phyloP scores from a whole-genome alignment of 441 rosid genomes.

The Populus hybrid region DNA sequence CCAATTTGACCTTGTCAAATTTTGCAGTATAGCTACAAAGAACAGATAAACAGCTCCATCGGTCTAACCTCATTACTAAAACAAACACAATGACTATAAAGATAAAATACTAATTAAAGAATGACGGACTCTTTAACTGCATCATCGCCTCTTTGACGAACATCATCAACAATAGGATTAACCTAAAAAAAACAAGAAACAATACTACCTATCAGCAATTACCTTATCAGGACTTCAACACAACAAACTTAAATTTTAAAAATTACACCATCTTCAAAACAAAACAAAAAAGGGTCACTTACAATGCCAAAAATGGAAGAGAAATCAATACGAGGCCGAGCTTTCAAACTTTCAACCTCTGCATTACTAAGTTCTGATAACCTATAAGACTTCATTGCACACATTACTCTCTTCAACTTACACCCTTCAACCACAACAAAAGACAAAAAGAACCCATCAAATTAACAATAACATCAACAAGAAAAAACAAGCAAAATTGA shows the following conservation, averaged over 20 bases:
- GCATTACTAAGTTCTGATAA: conserved; percentile 57
- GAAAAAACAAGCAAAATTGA: not conserved
- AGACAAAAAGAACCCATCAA: not conserved
- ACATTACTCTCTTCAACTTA: conserved; percentile 23
- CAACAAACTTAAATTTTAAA: not conserved
- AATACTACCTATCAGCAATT: not conserved
- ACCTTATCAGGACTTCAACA: not conserved
- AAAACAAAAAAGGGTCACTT: conserved; percentile 33
- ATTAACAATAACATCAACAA: not conserved
- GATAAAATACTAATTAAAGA: not conserved
- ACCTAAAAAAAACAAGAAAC: conserved; percentile 33
- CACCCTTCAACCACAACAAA: conserved; percentile 22
- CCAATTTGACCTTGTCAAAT: conserved; percentile 74
- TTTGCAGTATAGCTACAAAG: conserved; percentile 65
- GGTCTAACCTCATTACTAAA: not conserved
- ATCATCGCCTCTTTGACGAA: conserved; percentile 69
- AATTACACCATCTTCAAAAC: not conserved
- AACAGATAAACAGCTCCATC: not conserved
- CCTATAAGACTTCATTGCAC: conserved; percentile 79
- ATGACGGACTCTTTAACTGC: conserved; percentile 72
- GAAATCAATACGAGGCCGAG: conserved; percentile 90
- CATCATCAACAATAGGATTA: conserved; percentile 75
- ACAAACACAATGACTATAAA: not conserved
- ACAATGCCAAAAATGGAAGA: conserved; percentile 65
- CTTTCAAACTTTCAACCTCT: conserved; percentile 61